Conservation (phyloP, 2,329 filamentous ascomycete genomes). For the Xylaria sp. region DNA sequence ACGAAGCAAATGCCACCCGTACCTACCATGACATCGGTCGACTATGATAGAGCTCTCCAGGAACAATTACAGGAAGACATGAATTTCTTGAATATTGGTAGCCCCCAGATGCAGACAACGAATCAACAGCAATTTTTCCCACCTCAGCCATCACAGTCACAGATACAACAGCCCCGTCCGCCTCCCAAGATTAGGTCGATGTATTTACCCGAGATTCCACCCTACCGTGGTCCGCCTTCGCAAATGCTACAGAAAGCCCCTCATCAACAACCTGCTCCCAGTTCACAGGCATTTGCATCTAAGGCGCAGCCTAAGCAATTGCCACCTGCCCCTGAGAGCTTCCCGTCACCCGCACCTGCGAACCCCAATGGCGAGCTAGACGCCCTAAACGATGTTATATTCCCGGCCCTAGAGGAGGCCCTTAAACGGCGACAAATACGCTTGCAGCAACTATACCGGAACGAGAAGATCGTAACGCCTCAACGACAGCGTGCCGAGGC, state of each 20-base stretch:
- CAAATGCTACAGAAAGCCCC: constrained; percentile 42
- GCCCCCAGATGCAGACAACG: constrained; percentile 40
- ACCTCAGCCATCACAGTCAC: constrained; percentile 51
- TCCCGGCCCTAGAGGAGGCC: constrained; percentile 91
- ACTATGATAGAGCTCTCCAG: constrained; percentile 70
- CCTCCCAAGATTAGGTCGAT: constrained; percentile 56
- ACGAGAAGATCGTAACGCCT: constrained; percentile 63
- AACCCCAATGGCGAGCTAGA: constrained; percentile 78
- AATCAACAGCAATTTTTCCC: constrained; percentile 41
- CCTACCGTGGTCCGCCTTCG: constrained; percentile 58
- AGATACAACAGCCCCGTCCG: constrained; percentile 52
- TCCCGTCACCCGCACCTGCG: constrained; percentile 66
- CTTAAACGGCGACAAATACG: constrained; percentile 80
- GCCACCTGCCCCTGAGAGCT: constrained; percentile 57
- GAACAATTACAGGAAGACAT: constrained; percentile 73
- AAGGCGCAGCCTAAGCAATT: constrained; percentile 65
- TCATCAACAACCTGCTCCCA: constrained; percentile 47
- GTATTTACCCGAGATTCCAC: constrained; percentile 65
- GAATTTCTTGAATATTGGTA: constrained; percentile 63
- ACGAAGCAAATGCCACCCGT: constrained; percentile 60
- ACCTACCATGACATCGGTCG: constrained; percentile 63
- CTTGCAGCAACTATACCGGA: constrained; percentile 63
- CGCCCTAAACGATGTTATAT: constrained; percentile 88
- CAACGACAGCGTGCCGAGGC: constrained; percentile 75
- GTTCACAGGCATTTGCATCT: constrained; percentile 64